Percentiles rank a stretch among this genome's conserved stretches.
Evolutionary conservation across 1,284 basidiomycete species (phyloP).

Genomic region (Marasmius fiardii): DNA sequence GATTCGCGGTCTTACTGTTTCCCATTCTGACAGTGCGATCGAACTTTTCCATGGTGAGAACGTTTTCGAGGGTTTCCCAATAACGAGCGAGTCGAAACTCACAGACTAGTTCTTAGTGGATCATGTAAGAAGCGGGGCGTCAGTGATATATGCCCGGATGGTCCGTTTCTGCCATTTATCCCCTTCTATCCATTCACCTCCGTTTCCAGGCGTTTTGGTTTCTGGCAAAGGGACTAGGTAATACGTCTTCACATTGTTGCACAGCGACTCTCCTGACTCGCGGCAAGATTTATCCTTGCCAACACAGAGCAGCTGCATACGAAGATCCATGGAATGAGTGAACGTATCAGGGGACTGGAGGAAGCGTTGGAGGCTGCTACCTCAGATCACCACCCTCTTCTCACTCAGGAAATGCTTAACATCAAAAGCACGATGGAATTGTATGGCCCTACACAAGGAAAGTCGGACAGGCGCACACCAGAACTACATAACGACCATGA

Average conservation of each 20-base stretch:
- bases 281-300: constrained; percentile 60
- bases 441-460: constrained; percentile 40
- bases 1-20: not conserved
- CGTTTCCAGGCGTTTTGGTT: constrained; percentile 57
- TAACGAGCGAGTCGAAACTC: constrained; percentile 2
- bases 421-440: constrained; percentile 67
- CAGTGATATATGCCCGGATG: constrained; percentile 65
- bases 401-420: constrained; percentile 51
- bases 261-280: not conserved
- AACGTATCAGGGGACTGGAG: constrained; percentile 64
- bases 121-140: constrained; percentile 62
- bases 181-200: not conserved
- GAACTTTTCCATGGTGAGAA: constrained; percentile 49
- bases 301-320: constrained; percentile 71
- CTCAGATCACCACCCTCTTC: constrained; percentile 50
- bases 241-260: not conserved
- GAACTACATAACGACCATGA: constrained; percentile 10
- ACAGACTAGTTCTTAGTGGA: constrained; percentile 16
- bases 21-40: constrained; percentile 45
- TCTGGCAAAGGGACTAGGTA: constrained; percentile 72
- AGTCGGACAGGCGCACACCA: constrained; percentile 13
- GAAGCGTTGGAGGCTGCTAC: constrained; percentile 46
- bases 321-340: constrained; percentile 68
- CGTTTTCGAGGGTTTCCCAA: constrained; percentile 1
- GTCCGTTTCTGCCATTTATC: constrained; percentile 26